Evolutionary conservation across 2,329 filamentous ascomycete genomes (phyloP), one percentile per base, ranked within the genome.

Genomic region (Calonectria honghensis): DNA sequence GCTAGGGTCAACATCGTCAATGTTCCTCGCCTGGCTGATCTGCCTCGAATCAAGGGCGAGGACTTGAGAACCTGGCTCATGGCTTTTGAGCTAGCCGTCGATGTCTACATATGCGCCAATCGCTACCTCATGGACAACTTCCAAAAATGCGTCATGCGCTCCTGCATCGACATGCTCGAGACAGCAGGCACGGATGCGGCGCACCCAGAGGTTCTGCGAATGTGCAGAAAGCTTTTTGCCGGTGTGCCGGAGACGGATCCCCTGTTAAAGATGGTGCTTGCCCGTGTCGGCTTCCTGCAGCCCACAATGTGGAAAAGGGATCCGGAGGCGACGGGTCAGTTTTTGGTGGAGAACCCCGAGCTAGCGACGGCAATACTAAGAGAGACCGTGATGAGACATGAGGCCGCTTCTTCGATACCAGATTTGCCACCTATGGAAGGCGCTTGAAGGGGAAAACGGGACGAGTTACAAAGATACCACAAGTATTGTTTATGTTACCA

Each of bases 51-150:
- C 80, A 81, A 83, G 9, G 83, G 83, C 39, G 86, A 88, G 76
- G 88, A 89, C 79, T 78, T 89, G 74, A 84, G 84, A 18, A 87
- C 87, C 5, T 90, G 88, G 87, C 83, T 88, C 4, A 81, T 88
- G 63, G 81, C 86, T 2, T 89, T 88, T 77, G 84, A 87, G 75
- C 83, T 89, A 45, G 86, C 86, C 77, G 77, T 90, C 16, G 86
- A 89, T 68, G 87, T 89, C 16, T 89, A 90, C 80, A 86, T 89
- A 67, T 86, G 87, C 68, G 88, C 88, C 10, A 84, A 88, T 76
- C 85, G 86, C 67, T 89, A 86, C 78, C 82, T 89, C 68, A 85
- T 90, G 79, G 84, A 86, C 32, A 85, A 85, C 64, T 87, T 90
- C 80, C 87, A 88, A 77, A 74, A 72, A 6, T 85, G 83, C 57